A percentile compares a stretch with the other conserved stretches of the same genome.
phyloP scores from a whole-genome alignment of 2,329 filamentous ascomycete species.

The Microdochium trichocladiopsis region DNA sequence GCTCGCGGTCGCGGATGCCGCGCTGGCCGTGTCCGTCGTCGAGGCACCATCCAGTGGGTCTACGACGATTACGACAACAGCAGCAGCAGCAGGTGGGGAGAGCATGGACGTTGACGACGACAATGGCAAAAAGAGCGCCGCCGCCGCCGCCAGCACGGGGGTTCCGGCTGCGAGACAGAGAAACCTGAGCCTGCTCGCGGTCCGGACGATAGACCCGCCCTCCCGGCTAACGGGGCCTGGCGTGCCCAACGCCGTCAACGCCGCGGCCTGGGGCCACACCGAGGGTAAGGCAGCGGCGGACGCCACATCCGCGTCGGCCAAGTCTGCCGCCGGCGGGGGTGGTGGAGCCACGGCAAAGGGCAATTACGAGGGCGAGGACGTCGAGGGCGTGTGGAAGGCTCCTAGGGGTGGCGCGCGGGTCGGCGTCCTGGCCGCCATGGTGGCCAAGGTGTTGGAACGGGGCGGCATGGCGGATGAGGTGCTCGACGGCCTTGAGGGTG shows the following conservation, averaged over 20 bases:
- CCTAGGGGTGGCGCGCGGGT: constrained; percentile 78
- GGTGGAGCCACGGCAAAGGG: constrained; percentile 42
- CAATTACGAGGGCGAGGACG: constrained; percentile 53
- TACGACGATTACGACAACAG: constrained; percentile 8
- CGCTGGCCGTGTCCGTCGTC: constrained; percentile 76
- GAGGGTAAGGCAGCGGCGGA: constrained; percentile 23
- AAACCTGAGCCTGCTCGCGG: constrained; percentile 55
- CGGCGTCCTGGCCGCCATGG: constrained; percentile 63
- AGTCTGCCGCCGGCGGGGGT: constrained; percentile 4
- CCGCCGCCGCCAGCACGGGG: not conserved
- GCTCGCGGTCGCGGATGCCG: constrained; percentile 84
- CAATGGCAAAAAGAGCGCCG: constrained; percentile 14
- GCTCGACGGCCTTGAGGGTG: constrained; percentile 69
- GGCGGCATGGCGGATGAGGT: constrained; percentile 84
- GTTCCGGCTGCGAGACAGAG: constrained; percentile 14
- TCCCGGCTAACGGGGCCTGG: constrained; percentile 67
- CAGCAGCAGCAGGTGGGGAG: constrained; percentile 5
- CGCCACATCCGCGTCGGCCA: constrained; percentile 31
- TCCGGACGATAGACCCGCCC: constrained; percentile 69
- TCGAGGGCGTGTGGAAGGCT: constrained; percentile 78
- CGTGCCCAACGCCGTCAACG: constrained; percentile 57
- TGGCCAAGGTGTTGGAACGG: constrained; percentile 67
- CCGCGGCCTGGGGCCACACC: constrained; percentile 36
- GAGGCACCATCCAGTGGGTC: too few species aligned
- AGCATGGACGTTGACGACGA: constrained; percentile 30